These are phyloP conservation scores for Viola pubescens DNA, from an alignment of 441 rosid species.

Conservation along the genomic window DNA sequence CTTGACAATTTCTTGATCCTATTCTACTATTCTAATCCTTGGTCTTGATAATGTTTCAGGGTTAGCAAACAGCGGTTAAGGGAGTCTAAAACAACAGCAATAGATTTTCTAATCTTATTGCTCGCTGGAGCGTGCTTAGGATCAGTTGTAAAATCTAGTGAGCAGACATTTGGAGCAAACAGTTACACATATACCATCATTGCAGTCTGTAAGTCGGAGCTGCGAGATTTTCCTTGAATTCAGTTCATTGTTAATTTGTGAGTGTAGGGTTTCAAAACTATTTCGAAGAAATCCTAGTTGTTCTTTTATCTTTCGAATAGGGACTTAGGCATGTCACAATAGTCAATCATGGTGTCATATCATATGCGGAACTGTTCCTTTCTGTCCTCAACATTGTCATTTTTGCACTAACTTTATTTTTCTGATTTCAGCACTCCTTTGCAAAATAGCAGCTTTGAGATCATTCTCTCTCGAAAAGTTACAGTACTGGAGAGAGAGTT, in stretches of 20 bases:
- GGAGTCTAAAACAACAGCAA: constrained; percentile 69
- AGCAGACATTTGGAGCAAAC: constrained; percentile 59
- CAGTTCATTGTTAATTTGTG: constrained; percentile 1
- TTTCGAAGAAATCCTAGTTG: background rate
- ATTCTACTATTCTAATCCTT: constrained; percentile 2
- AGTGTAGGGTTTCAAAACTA: background rate
- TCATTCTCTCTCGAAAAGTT: constrained; percentile 77
- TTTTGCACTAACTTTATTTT: background rate
- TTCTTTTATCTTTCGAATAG: background rate
- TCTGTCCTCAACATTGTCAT: background rate
- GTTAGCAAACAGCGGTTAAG: constrained; percentile 73
- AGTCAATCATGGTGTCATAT: background rate
- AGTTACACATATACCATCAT: constrained; percentile 77
- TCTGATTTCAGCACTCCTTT: constrained; percentile 63
- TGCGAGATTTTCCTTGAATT: constrained; percentile 6
- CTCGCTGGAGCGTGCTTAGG: constrained; percentile 97
- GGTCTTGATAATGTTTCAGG: constrained; percentile 39
- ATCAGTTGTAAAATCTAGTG: constrained; percentile 54
- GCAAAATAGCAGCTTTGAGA: constrained; percentile 86
- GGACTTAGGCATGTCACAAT: background rate
- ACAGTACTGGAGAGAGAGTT: constrained; percentile 86
- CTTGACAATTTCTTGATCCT: background rate
- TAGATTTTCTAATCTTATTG: constrained; percentile 74
- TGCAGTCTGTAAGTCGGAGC: constrained; percentile 71
- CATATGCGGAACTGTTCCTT: background rate